Evolutionary conservation across 495 filamentous ascomycete genomes (phyloP), one percentile per base, ranked within the genome.

Genomic region (Astrothelium macrocarpum): DNA sequence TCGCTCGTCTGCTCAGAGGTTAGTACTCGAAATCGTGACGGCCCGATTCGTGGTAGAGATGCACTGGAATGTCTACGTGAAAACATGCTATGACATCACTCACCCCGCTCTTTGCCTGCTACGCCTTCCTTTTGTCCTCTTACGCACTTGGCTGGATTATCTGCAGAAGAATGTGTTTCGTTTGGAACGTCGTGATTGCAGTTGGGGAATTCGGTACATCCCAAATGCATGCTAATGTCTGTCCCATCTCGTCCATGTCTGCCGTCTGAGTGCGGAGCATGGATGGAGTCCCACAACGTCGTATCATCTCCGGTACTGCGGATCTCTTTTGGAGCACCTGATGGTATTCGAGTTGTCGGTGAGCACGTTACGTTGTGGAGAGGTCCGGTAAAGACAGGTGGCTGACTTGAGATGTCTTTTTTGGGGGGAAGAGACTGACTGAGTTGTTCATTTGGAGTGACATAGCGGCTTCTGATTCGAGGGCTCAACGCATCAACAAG

Each of bases 141-240:
- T 20, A 64, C 58, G 4, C 46, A 20, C 16, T 25, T 59, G 16
- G 61, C 43, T 34, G 66, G 60, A 31, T 32, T 42, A 36, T 46
- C 25, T n/a, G 61, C 34, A 32, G n/a, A 20, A 11, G 49, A 49
- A 18, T 60, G 32, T 20, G 28, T 10, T 12, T 60, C 59, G 23
- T 60, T 26, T 23, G 32, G 60, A 23, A 63, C 65, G 45, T 70
- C 68, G 3, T 59, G 32, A 26, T 58, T 32, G 61, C 68, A 70
- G 20, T 62, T 46, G 18, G 68, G 68, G 56, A 60, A 70, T 25
- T 46, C 59, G 32, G 28, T 62, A 60, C 68, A 70, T 32, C 59
- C 60, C 42, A 53, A 32, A 36, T 70, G 68, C 68, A 70, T 70
- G 63, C 68, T 70, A 53, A 67, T 53, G 46, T 70, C 68, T 5